Base-by-base conservation (phyloP, 106 monocot species). In the Agapanthus africanus region DNA sequence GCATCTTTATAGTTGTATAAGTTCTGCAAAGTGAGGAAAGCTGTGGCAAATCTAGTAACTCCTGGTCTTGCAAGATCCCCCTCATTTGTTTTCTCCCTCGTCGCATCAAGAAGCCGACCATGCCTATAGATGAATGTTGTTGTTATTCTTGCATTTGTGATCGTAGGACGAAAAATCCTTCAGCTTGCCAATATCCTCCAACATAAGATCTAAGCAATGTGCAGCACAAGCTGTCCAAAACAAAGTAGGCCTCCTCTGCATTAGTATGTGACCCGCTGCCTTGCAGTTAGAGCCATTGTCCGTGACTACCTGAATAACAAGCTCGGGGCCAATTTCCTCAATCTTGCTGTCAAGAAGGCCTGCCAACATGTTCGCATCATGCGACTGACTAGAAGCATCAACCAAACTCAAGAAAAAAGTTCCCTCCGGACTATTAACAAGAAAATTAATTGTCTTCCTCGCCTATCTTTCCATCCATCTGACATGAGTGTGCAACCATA, bases 211-310 rank as follows among this genome's bases (percentile, higher is more conserved):
- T 23, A 67, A 27, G 27, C 67, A 67, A 67, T 67, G 67, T 0
- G 40, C 40, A 25, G 26, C 67, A 44, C 67, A 47, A 11, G 67
- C 40, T 13, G 67, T 67, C 67, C 67, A 67, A 67, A 42, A 67
- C 27, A 67, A 67, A 11, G 13, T 27, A 4, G 35, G 34, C 6
- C 67, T n/a, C n/a, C n/a, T 67, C 22, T 32, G 2, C 67, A 42
- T 28, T 37, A 67, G 28, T 27, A 47, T 25, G 1, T 41, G 15
- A 28, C 59, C 59, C 8, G 59, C 59, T 33, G 67, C 40, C 67
- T 47, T 67, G 27, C 42, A 67, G 9, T n/a, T 28, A 11, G 40
- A 18, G 8, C 14, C 39, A 67, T 67, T 67, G 37, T 67, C 67
- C 11, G 27, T 67, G 13, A 67, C 40, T 0, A 67, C 27, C 42